Evolutionary conservation across 73 alveolate genomes (phyloP).

Genomic region (Tetrahymena borealis): DNA sequence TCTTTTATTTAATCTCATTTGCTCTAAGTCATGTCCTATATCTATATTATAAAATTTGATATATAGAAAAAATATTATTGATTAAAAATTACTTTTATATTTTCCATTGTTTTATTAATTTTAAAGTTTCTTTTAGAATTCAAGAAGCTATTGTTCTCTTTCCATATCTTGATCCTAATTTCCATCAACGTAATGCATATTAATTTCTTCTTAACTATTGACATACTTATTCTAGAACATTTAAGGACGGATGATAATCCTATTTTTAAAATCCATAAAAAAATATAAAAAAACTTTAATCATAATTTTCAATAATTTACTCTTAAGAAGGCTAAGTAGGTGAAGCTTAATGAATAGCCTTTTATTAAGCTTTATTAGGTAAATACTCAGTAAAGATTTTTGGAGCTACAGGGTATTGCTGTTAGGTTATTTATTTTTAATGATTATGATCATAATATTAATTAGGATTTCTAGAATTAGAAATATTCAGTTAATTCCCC

Average conservation of each 20-base stretch:
- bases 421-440: not conserved
- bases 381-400: not conserved
- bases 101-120: not conserved
- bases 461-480: not conserved
- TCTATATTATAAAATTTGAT: not conserved
- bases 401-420: not conserved
- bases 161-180: not conserved
- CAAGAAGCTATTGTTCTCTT: not conserved
- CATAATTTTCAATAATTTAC: not conserved
- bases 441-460: not conserved
- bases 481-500: not conserved
- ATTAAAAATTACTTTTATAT: not conserved
- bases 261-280: not conserved
- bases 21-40: not conserved
- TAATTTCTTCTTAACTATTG: not conserved
- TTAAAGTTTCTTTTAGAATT: not conserved
- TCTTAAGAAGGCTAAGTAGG: not conserved
- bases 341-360: not conserved
- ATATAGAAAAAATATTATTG: not conserved
- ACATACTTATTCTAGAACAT: not conserved
- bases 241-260: not conserved
- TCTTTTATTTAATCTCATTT: not conserved
- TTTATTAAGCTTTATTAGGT: not conserved
- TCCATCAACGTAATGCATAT: not conserved
- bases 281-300: not conserved